Conservation (phyloP, 495 filamentous ascomycete genomes). For the Pseudoneurospora amorphoporcata region DNA sequence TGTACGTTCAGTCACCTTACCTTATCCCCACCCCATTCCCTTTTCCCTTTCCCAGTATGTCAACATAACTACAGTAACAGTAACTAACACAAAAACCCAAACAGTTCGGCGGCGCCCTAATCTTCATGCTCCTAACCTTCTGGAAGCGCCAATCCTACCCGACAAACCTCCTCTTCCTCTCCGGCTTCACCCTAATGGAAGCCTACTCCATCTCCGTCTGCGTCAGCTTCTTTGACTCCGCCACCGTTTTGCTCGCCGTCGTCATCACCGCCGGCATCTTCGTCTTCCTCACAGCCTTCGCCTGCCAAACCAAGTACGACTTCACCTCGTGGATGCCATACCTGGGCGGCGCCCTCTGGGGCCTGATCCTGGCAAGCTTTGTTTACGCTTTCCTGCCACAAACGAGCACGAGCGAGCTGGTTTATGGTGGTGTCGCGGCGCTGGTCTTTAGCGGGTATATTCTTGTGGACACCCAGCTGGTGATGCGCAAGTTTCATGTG, state of each 20-base stretch:
- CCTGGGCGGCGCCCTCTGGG: conserved; percentile 83
- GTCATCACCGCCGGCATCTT: conserved; percentile 90
- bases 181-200: conserved; percentile 83
- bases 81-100: background rate
- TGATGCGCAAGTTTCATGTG: conserved; percentile 90
- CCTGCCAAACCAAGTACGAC: conserved; percentile 97
- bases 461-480: conserved; percentile 88
- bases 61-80: conserved; percentile 6
- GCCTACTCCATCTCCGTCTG: conserved; percentile 90
- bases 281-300: conserved; percentile 83
- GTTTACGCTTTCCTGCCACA: conserved; percentile 76
- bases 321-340: conserved; percentile 96
- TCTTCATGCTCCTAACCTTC: conserved; percentile 78
- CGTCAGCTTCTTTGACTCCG: conserved; percentile 72
- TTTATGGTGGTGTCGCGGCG: conserved; percentile 70
- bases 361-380: conserved; percentile 84
- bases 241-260: conserved; percentile 81
- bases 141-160: conserved; percentile 99
- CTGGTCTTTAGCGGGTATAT: conserved; percentile 91
- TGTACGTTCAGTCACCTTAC: conserved; percentile 23
- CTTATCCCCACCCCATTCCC: background rate
- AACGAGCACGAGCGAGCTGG: conserved; percentile 65
- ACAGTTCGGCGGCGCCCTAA: conserved; percentile 63
- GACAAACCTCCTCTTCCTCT: conserved; percentile 84
- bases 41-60: conserved; percentile 2